Conservation (phyloP, 768 basidiomycete species). For the Solioccasus polychromus region DNA sequence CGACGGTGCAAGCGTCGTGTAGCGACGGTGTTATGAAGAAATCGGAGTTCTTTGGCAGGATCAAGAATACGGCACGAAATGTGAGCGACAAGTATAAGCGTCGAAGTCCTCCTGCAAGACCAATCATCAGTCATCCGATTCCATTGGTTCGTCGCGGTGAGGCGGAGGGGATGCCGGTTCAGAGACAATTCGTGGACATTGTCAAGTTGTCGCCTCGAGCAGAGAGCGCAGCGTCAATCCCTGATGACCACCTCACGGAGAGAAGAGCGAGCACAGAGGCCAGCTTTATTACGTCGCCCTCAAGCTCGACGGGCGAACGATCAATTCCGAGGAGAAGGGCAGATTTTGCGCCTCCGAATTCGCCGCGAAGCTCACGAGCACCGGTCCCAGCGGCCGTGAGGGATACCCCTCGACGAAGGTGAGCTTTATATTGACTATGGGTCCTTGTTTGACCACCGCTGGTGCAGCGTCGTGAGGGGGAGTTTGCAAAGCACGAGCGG, state of each 20-base stretch:
- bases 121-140: slow-evolving; percentile 60
- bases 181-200: slow-evolving; percentile 35
- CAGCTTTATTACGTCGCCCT: slow-evolving; percentile 53
- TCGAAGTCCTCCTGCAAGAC: slow-evolving; percentile 39
- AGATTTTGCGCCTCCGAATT: slow-evolving; percentile 63
- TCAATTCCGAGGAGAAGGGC: slow-evolving; percentile 67
- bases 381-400: slow-evolving; percentile 18
- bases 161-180: slow-evolving; percentile 23
- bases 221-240: slow-evolving; percentile 38
- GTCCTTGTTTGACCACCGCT: slow-evolving; percentile 13
- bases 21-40: slow-evolving; percentile 65
- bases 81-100: slow-evolving; percentile 61
- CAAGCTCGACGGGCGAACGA: slow-evolving; percentile 58
- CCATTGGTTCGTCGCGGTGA: slow-evolving; percentile 29
- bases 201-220: slow-evolving; percentile 15
- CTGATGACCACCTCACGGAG: slow-evolving; percentile 31
- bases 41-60: slow-evolving; percentile 61
- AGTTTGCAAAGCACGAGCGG: slow-evolving; percentile 47
- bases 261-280: slow-evolving; percentile 42
- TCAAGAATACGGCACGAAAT: slow-evolving; percentile 61
- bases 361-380: slow-evolving; percentile 37
- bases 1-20: slow-evolving; percentile 29
- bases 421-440: not conserved
- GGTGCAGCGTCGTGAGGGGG: slow-evolving; percentile 45
- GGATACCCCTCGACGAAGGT: slow-evolving; percentile 27